Conservation (phyloP, 305 asterid genomes). For the Caryopteris hybrid region DNA sequence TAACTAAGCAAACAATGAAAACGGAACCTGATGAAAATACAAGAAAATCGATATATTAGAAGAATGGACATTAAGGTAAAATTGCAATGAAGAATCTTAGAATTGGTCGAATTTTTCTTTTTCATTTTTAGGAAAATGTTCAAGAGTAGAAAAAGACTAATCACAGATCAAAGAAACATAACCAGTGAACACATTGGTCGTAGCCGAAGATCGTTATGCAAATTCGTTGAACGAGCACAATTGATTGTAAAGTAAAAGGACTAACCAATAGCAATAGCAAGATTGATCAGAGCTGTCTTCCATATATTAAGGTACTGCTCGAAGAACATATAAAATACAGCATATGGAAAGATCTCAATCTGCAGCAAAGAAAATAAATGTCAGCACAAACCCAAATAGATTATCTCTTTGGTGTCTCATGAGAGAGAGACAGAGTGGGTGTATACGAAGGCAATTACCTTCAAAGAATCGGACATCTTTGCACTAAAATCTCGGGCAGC, state of each 20-base stretch:
- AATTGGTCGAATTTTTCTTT: too few relatives aligned
- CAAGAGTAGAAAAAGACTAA: neutral
- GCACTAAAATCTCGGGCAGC: slow-evolving; percentile 95
- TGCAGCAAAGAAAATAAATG: slow-evolving; percentile 38
- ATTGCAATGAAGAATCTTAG: neutral
- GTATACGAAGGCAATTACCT: slow-evolving; percentile 39
- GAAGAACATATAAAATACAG: slow-evolving; percentile 89
- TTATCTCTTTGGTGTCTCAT: neutral
- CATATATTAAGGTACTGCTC: slow-evolving; percentile 94
- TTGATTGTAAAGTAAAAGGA: slow-evolving; percentile 1
- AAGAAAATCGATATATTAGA: neutral
- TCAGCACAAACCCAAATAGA: slow-evolving; percentile 1
- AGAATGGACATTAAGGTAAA: neutral
- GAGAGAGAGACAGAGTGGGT: neutral
- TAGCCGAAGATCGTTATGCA: neutral
- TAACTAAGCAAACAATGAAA: slow-evolving; percentile 78
- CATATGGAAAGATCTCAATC: slow-evolving; percentile 87
- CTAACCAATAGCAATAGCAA: slow-evolving; percentile 91
- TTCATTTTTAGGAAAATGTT: neutral
- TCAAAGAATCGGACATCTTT: slow-evolving; percentile 66
- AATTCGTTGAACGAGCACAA: neutral
- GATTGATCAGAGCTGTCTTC: slow-evolving; percentile 89
- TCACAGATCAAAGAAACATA: neutral
- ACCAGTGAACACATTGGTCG: neutral
- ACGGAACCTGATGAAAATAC: slow-evolving; percentile 70